Evolutionary conservation across 148 eudicot genomes (phyloP).

Genomic region (Persicaria tinctoria): DNA sequence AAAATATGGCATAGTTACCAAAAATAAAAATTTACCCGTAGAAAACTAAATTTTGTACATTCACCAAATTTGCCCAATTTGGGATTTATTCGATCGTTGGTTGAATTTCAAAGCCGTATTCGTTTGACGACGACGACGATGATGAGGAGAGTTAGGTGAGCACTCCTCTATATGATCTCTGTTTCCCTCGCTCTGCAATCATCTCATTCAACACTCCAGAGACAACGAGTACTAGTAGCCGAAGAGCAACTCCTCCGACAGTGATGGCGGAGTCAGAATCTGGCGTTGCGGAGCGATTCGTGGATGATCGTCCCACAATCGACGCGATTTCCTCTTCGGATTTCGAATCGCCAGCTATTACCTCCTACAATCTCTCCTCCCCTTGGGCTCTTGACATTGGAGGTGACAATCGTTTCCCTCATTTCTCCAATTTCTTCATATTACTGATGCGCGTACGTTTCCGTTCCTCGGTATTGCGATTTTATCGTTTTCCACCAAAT

Average conservation of each 20-base stretch:
- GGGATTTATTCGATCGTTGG: not conserved
- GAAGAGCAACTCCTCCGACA: not conserved
- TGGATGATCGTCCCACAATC: not conserved
- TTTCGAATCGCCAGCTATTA: not conserved
- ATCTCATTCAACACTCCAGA: not conserved
- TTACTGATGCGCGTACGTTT: not conserved
- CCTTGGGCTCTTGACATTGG: slow-evolving; percentile 85
- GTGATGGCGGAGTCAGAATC: not conserved
- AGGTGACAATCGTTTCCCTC: slow-evolving; percentile 30
- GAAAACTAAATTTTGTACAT: no score
- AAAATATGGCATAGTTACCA: no score
- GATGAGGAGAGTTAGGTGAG: not conserved
- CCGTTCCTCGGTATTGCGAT: not conserved
- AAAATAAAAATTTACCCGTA: no score
- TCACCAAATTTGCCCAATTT: not conserved
- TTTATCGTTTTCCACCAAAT: not conserved
- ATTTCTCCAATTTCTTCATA: not conserved
- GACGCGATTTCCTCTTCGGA: not conserved
- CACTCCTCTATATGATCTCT: not conserved
- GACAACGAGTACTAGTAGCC: not conserved
- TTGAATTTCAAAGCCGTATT: slow-evolving; percentile 7
- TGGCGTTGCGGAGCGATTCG: not conserved
- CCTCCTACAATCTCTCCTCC: slow-evolving; percentile 31
- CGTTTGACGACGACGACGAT: slow-evolving; percentile 1
- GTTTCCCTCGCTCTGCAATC: not conserved